Evolutionary conservation across 768 basidiomycete species (phyloP), one percentile per base, ranked within the genome.

Genomic region (Tylopilus subfusipes): DNA sequence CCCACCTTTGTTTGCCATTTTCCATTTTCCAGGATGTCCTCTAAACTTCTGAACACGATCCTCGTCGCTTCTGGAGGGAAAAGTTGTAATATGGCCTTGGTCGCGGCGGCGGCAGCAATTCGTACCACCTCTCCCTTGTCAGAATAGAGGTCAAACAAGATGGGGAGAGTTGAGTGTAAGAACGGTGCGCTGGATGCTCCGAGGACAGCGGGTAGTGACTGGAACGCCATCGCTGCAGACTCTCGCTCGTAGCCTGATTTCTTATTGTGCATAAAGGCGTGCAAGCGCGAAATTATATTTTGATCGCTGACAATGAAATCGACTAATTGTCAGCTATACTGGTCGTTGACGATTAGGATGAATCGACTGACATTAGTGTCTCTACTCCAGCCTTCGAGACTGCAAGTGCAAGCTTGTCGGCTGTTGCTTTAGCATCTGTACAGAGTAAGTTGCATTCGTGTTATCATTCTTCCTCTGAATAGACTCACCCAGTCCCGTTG

Each of bases 1-100:
- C 90, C 93, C n/a, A 97, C 87, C 77, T 98, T 98, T 54, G 88
- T 84, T 59, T 86, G 82, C 96, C 96, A 98, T 73, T 97, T 96
- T 43, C 91, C 92, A 46, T 79, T 80, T 52, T 92, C 88, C 22
- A 98, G 69, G 56, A 95, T 82, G 27, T 77, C 77, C 64, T 88
- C 87, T 25, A 98, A 78, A 24, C 76, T 72, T 39, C 82, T 77
- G 61, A 90, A 91, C 8, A 88, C 82, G 50, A 81, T 63, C 27
- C 82, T 76, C n/a, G 80, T 84, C 3, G 88, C 79, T 69, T 97
- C 93, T 2, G 93, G 85, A 34, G 94, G 92, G 54, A 85, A 83
- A 42, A 88, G 80, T 66, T 91, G 91, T 56, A 96, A 72, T 68
- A 97, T 86, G 33, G 88, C 76, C 70, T 93, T 95, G 62, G 86